phyloP scores from a whole-genome alignment of 1,284 basidiomycete genomes.

The Inonotus obliquus region DNA sequence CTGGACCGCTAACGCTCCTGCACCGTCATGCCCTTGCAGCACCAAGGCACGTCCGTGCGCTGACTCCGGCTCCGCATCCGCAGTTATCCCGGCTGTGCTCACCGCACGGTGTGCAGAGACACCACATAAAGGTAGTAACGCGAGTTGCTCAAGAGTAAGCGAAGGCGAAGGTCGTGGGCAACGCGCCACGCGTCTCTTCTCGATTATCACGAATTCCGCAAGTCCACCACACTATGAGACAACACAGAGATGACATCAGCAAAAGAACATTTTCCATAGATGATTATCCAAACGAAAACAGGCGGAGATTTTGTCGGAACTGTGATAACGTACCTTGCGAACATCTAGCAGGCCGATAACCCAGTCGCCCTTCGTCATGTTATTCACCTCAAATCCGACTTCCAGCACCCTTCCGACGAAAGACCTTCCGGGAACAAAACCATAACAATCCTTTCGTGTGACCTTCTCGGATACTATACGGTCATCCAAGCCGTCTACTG shows the following conservation, averaged over 20 bases:
- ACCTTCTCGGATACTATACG: conserved; percentile 50
- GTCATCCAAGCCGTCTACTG: conserved; percentile 69
- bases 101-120: conserved; percentile 76
- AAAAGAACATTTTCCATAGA: no score
- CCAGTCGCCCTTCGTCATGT: conserved; percentile 72
- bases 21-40: conserved; percentile 70
- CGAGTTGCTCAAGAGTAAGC: conserved; percentile 70
- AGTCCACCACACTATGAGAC: conserved; percentile 67
- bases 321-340: conserved; percentile 54
- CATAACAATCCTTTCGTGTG: conserved; percentile 38
- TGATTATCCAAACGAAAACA: no score
- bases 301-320: background rate
- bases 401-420: conserved; percentile 79
- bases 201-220: conserved; percentile 77
- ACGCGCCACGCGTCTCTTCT: conserved; percentile 71
- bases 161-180: conserved; percentile 47
- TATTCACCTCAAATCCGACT: conserved; percentile 72
- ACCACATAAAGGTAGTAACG: conserved; percentile 72
- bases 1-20: conserved; percentile 71
- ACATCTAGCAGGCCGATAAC: conserved; percentile 75
- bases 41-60: conserved; percentile 48
- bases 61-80: conserved; percentile 7
- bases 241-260: background rate
- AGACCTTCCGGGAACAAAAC: conserved; percentile 77
- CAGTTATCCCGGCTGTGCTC: conserved; percentile 43